Conservation (phyloP, 1,139 yeast species). For the Yamadazyma taylorii region DNA sequence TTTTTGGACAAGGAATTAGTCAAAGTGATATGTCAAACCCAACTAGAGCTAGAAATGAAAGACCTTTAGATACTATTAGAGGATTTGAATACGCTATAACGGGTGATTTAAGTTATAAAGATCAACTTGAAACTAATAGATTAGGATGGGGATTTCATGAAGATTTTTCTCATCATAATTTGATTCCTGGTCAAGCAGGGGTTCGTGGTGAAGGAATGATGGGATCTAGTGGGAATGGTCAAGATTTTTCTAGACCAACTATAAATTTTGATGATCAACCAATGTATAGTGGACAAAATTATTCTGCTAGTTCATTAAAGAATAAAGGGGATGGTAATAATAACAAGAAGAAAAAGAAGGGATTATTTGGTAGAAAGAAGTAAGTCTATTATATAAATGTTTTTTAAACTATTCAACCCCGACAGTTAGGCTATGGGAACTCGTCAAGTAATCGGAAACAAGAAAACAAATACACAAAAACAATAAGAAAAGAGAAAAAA, state of each 20-base stretch:
- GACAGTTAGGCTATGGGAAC: too few relatives aligned
- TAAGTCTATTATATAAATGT: conserved; percentile 7
- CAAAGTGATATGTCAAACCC: conserved; percentile 90
- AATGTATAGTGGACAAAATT: conserved; percentile 61
- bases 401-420: too few relatives aligned
- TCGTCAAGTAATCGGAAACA: too few relatives aligned
- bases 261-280: conserved; percentile 54
- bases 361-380: conserved; percentile 70
- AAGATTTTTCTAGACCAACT: conserved; percentile 29
- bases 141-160: conserved; percentile 75
- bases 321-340: conserved; percentile 36
- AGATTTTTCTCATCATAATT: conserved; percentile 42
- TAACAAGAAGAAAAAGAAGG: conserved; percentile 46
- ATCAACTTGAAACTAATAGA: conserved; percentile 73
- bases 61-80: conserved; percentile 93
- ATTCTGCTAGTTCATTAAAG: conserved; percentile 42
- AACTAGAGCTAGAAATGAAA: conserved; percentile 85
- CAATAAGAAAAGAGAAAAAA: too few relatives aligned
- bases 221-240: conserved; percentile 8
- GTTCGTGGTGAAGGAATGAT: conserved; percentile 16
- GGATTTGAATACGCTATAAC: conserved; percentile 91
- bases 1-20: conserved; percentile 75
- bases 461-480: too few relatives aligned
- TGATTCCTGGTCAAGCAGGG: conserved; percentile 21
- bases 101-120: conserved; percentile 75